Percentiles rank a stretch among this genome's conserved stretches.
These are phyloP conservation scores for Pichia kluyveri DNA, from an alignment of 805 yeast genomes.

Conservation along the genomic window DNA sequence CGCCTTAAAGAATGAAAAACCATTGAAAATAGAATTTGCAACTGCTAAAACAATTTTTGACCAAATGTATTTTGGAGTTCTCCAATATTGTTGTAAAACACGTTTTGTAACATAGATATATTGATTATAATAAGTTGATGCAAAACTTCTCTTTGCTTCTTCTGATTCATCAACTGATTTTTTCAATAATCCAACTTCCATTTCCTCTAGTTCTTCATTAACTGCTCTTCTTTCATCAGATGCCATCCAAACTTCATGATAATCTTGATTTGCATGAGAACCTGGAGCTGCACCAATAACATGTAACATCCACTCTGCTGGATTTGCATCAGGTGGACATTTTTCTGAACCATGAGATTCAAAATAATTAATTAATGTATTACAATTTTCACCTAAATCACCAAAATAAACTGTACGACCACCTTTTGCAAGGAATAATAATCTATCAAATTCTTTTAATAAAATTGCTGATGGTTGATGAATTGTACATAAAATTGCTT, in stretches of 20 bases:
- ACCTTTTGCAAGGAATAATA: conserved; percentile 60
- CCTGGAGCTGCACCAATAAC: conserved; percentile 82
- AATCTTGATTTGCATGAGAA: conserved; percentile 63
- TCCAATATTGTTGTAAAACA: conserved; percentile 53
- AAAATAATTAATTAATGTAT: conserved; percentile 52
- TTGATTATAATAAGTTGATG: conserved; percentile 34
- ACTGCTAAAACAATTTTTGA: conserved; percentile 46
- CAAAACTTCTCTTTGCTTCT: conserved; percentile 34
- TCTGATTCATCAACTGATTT: conserved; percentile 26
- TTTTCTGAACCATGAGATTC: conserved; percentile 55
- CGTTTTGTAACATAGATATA: conserved; percentile 37
- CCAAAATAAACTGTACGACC: conserved; percentile 74
- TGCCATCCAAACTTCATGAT: conserved; percentile 67
- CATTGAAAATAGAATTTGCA: conserved; percentile 50
- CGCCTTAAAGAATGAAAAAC: conserved; percentile 63
- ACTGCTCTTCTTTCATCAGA: conserved; percentile 56
- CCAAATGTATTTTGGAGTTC: conserved; percentile 54
- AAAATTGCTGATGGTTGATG: conserved; percentile 82
- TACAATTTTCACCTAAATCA: conserved; percentile 51
- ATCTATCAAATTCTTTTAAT: conserved; percentile 69
- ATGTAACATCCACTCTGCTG: conserved; percentile 90
- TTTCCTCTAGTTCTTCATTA: conserved; percentile 46
- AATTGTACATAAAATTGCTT: conserved; percentile 58
- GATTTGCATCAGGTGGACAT: conserved; percentile 66
- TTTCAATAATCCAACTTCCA: conserved; percentile 51